Conservation (phyloP, 176 grass and related monocot species). For the Lolium rigidum region DNA sequence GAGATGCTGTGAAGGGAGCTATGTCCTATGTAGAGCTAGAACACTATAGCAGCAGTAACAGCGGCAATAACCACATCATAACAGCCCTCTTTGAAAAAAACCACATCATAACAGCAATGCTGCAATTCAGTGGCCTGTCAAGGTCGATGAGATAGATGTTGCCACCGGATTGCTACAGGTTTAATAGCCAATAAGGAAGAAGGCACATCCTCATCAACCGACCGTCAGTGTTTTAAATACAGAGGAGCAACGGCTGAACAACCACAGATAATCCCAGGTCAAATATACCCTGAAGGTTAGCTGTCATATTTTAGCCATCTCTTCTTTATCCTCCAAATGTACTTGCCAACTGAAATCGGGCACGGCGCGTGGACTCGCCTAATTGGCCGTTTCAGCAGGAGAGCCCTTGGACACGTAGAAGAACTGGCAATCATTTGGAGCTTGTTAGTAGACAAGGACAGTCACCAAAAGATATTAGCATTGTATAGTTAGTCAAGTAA, state of each 20-base stretch:
- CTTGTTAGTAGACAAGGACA: conserved; percentile 5
- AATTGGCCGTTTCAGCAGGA: background rate
- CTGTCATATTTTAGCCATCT: background rate
- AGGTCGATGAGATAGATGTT: background rate
- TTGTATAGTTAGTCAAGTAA: background rate
- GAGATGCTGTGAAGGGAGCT: too few species aligned
- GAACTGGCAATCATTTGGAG: background rate
- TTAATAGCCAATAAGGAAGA: background rate
- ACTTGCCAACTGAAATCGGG: background rate
- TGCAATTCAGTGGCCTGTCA: background rate
- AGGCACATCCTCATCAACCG: conserved; percentile 5
- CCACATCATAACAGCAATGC: background rate
- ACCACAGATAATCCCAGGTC: background rate
- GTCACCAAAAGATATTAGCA: background rate
- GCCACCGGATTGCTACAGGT: background rate
- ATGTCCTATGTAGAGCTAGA: background rate
- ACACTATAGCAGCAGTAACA: background rate
- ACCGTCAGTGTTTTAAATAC: background rate
- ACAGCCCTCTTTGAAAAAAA: background rate
- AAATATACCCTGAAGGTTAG: background rate
- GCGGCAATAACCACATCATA: background rate
- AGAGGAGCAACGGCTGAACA: background rate
- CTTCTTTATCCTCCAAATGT: background rate
- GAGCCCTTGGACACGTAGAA: background rate
- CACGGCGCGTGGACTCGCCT: background rate